These are phyloP conservation scores for Ramaria sp. DNA, from an alignment of 768 basidiomycete species.

Conservation along the genomic window DNA sequence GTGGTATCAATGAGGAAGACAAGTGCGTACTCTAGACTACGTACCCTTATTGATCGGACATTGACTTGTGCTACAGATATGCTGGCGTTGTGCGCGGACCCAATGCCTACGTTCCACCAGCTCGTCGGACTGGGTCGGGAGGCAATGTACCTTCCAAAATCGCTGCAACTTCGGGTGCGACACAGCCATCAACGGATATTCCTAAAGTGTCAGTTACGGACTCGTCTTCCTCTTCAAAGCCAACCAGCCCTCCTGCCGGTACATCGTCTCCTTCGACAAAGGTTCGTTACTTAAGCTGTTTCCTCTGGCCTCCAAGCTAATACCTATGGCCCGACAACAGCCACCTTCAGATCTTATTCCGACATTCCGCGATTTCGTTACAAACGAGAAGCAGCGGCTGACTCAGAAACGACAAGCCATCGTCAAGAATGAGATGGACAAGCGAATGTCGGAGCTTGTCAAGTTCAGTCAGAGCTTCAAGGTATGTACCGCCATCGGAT, in stretches of 20 bases:
- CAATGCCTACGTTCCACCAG: conserved; percentile 88
- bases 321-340: conserved; percentile 20
- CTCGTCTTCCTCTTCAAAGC: conserved; percentile 27
- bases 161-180: not conserved
- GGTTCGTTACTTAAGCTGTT: conserved; percentile 22
- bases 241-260: conserved; percentile 30
- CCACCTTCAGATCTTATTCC: conserved; percentile 66
- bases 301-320: not conserved
- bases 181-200: conserved; percentile 35
- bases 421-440: conserved; percentile 89
- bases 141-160: conserved; percentile 13
- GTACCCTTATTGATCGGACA: not conserved
- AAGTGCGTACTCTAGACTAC: conserved; percentile 44
- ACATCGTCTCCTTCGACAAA: conserved; percentile 57
- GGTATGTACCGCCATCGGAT: conserved; percentile 45
- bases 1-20: conserved; percentile 86
- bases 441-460: conserved; percentile 83
- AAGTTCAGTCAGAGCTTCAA: conserved; percentile 94
- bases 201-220: conserved; percentile 58
- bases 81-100: conserved; percentile 82
- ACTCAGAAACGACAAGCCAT: conserved; percentile 85
- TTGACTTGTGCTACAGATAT: conserved; percentile 43
- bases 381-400: conserved; percentile 79
- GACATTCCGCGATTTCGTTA: conserved; percentile 88
- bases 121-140: conserved; percentile 21